Conservation (phyloP, 352 stramenopile genomes). For the Pseudoperonospora humuli region DNA sequence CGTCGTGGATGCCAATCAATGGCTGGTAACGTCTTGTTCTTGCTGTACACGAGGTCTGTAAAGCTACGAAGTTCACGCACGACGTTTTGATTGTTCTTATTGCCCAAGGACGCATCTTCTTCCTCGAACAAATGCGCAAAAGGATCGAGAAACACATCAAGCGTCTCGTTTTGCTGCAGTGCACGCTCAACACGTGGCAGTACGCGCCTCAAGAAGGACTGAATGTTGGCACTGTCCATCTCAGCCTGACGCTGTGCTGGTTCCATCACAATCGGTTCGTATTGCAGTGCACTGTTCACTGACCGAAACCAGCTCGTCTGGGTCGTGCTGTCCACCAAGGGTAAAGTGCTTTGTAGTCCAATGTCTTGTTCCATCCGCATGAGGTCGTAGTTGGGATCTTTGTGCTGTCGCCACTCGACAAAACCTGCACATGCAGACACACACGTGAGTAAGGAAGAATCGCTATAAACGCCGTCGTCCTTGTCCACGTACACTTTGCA, state of each 20-base stretch:
- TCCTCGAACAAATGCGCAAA: slow-evolving; percentile 61
- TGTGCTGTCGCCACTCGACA: no score
- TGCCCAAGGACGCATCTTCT: slow-evolving; percentile 47
- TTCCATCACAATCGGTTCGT: slow-evolving; percentile 61
- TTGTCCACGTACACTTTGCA: no score
- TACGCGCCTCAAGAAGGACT: slow-evolving; percentile 55
- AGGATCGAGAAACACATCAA: slow-evolving; percentile 79
- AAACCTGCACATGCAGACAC: no score
- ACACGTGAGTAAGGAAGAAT: no score
- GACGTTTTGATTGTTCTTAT: slow-evolving; percentile 81
- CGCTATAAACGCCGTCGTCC: no score
- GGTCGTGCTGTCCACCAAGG: slow-evolving; percentile 67
- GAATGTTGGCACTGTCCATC: slow-evolving; percentile 65
- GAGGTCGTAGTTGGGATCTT: no score
- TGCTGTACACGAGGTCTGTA: slow-evolving; percentile 91
- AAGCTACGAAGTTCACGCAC: slow-evolving; percentile 90
- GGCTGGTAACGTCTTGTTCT: no score
- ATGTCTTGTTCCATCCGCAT: no score
- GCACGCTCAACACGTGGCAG: slow-evolving; percentile 65
- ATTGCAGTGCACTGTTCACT: slow-evolving; percentile 76
- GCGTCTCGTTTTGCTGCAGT: slow-evolving; percentile 79
- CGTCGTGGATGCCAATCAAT: no score
- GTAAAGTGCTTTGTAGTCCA: no score
- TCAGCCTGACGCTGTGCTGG: slow-evolving; percentile 27
- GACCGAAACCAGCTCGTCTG: slow-evolving; percentile 82